These are phyloP conservation scores for Floccularia luteovirens DNA, from an alignment of 768 basidiomycete species.

Conservation along the genomic window DNA sequence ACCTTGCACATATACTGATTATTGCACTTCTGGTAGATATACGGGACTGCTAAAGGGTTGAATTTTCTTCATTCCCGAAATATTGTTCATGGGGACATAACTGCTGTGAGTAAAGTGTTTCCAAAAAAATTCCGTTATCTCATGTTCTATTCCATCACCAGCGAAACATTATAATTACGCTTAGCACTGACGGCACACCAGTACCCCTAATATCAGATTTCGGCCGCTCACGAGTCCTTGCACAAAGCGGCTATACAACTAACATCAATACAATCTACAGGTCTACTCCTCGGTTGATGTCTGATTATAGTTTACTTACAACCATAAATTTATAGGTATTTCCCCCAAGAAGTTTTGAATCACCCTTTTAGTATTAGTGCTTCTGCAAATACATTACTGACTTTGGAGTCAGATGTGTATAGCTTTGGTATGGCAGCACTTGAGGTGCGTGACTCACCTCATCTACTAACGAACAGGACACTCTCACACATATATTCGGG, in stretches of 20 bases:
- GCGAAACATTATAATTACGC: no score
- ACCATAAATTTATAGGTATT: neutral
- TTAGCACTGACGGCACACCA: neutral
- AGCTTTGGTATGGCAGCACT: slow-evolving; percentile 6
- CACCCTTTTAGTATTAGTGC: no score
- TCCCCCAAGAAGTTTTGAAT: neutral
- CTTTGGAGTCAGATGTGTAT: slow-evolving; percentile 9
- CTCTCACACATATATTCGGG: no score
- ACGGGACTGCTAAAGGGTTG: slow-evolving; percentile 2
- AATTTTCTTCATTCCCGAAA: neutral
- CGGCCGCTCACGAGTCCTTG: slow-evolving; percentile 1
- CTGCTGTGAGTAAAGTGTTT: neutral
- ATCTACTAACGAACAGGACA: no score
- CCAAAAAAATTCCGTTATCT: no score
- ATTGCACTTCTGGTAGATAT: slow-evolving; percentile 1
- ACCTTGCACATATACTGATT: neutral
- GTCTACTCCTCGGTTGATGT: neutral
- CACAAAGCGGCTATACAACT: slow-evolving; percentile 3
- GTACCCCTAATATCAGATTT: slow-evolving; percentile 2
- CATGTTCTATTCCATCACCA: no score
- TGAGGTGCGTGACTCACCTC: slow-evolving; percentile 11
- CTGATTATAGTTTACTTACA: neutral
- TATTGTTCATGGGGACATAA: slow-evolving; percentile 1
- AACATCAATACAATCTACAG: neutral
- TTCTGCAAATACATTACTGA: neutral